A percentile compares a stretch with the other conserved stretches of the same genome.
phyloP scores from a whole-genome alignment of 805 yeast species.

The Yamadazyma ubonensis region DNA sequence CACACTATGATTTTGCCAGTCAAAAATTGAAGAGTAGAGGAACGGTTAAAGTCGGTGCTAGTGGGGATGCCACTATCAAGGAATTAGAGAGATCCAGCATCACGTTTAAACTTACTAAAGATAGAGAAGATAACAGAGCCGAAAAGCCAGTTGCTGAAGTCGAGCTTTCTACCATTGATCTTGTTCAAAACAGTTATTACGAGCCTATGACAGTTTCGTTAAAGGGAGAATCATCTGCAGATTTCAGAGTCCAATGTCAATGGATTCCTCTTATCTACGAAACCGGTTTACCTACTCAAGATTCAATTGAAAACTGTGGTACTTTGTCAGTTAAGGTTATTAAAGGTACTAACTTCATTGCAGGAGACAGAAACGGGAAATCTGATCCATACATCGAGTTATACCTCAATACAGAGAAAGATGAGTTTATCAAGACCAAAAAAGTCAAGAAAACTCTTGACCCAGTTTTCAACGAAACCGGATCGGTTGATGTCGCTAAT shows the following conservation, averaged over 20 bases:
- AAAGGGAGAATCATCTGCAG: slow-evolving; percentile 50
- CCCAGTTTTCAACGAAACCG: slow-evolving; percentile 85
- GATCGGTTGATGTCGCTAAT: slow-evolving; percentile 55
- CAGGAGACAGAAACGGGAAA: slow-evolving; percentile 90
- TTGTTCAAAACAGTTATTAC: slow-evolving; percentile 64
- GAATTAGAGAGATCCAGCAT: slow-evolving; percentile 75
- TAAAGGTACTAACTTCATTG: slow-evolving; percentile 64
- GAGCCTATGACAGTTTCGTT: slow-evolving; percentile 58
- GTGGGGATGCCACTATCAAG: slow-evolving; percentile 73
- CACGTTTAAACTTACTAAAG: slow-evolving; percentile 59
- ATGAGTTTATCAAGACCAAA: slow-evolving; percentile 67
- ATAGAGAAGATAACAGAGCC: slow-evolving; percentile 51
- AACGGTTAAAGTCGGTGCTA: slow-evolving; percentile 32
- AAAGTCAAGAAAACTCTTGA: slow-evolving; percentile 81
- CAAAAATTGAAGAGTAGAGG: slow-evolving; percentile 52
- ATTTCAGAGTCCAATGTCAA: slow-evolving; percentile 59
- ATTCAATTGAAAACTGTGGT: slow-evolving; percentile 76
- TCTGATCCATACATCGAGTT: slow-evolving; percentile 88
- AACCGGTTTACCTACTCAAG: slow-evolving; percentile 64
- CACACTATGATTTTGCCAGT: slow-evolving; percentile 61
- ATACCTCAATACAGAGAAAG: slow-evolving; percentile 60
- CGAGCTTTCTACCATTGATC: slow-evolving; percentile 61
- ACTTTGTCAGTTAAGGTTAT: slow-evolving; percentile 57
- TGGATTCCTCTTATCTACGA: slow-evolving; percentile 73
- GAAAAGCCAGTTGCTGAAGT: slow-evolving; percentile 61